Base-by-base conservation (phyloP, 345 rosid species). In the Melaleuca alternifolia region DNA sequence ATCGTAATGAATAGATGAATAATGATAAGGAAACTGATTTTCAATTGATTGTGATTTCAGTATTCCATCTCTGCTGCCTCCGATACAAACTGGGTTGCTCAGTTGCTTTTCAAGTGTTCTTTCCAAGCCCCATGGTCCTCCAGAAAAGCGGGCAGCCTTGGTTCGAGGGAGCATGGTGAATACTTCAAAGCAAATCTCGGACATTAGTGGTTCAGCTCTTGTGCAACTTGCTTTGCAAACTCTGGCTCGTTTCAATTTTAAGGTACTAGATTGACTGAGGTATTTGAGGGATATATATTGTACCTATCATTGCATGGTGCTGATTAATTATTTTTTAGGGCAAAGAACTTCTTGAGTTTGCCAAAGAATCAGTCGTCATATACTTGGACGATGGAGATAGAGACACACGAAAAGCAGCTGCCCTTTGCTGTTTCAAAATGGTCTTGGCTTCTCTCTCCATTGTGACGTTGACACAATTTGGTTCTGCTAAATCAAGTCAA, bases 221-320 rank as follows among this genome's bases (percentile, higher is more conserved):
- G 95, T 97, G 92, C 99, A 96, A 92, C 96, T 97, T 90, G 99
- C 99, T 86, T 90, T 97, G 93, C 98, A 94, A 93, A 95, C 99
- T 83, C 95, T 97, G 83, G 98, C 98, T 89, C 93, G 93, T 56
- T 97, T 97, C 89, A 95, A 95, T 93, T 95, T 96, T 91, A 94
- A 94, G 98, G 99, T 97, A 48, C 84, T 59, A 30, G 33, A n/a
- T 59, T n/a, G 37, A n/a, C 37, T 59, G 71, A 59, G 71, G 5
- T 59, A 59, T n/a, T 59, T 59, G 30, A 59, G n/a, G 37, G 71
- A 59, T 59, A 11, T 59, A 33, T n/a, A 59, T n/a, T 59, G 37
- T 59, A 59, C 71, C 16, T n/a, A n/a, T 71, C 24, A 28, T 82
- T 56, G 37, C 11, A 18, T 4, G 33, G 28, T 48, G 46, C 54